Base-by-base conservation (phyloP, 1,284 basidiomycete species). In the Ganoderma lingzhi region DNA sequence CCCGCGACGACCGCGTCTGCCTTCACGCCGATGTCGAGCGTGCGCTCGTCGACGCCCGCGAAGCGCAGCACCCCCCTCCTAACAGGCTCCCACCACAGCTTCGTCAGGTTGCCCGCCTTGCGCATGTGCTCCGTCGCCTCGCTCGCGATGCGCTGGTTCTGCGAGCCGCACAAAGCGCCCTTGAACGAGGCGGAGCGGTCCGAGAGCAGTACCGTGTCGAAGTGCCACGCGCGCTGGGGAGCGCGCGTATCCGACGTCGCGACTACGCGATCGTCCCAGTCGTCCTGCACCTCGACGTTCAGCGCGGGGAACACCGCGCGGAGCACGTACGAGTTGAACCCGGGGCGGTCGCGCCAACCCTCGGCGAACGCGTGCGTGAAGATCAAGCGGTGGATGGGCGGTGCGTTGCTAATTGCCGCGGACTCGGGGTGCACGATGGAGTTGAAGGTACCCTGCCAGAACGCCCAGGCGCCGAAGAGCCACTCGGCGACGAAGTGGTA, bases 401-500 rank as follows among this genome's bases (percentile, higher is more conserved):
- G 88, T 8, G 78, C 76, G 41, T 70, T 68, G 30, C 74, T 72
- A 41, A 69, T 56, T 23, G 65, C 68, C 15, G 76, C 71, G 17
- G 69, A 62, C 17, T 73, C 64, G 1, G 76, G 67, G 42, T 77
- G 68, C 28, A 78, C 78, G 39, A 63, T 62, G n/a, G 73, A 73
- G 45, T 74, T 73, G 71, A 76, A 80, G n/a, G 88, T 84, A 6
- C 89, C 89, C 45, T 87, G 82, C 87, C 92, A 92, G 73, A 93
- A 87, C 5, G 91, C 87, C 86, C 92, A 93, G 1, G 87, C 81
- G 53, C 93, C 93, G 60, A 95, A 82, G 67, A 94, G 80, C 62
- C 94, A 86, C 77, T 95, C 93, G 0, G 90, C 93, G 44, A 91
- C 91, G 72, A 94, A 90, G 80, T 95, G 93, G 80, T 94, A 95